Percentiles rank a stretch among this genome's conserved stretches.
These are phyloP conservation scores for Pyrenophora seminiperda DNA, from an alignment of 2,329 filamentous ascomycete genomes.

Conservation along the genomic window DNA sequence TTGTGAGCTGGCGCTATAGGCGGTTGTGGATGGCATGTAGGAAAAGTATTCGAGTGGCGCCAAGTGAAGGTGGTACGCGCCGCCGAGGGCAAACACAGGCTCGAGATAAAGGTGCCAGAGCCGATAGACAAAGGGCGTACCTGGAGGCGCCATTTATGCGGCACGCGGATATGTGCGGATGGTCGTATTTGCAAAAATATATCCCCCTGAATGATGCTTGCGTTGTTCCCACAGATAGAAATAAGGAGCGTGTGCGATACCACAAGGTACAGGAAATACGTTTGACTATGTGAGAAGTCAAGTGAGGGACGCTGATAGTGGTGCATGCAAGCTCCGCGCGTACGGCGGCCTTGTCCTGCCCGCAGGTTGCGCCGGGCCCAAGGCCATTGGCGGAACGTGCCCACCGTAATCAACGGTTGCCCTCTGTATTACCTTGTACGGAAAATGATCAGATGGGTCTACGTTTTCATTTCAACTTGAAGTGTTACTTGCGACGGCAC, in stretches of 20 bases:
- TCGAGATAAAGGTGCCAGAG: slow-evolving; percentile 78
- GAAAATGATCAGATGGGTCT: slow-evolving; percentile 8
- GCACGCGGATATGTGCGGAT: background rate
- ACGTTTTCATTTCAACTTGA: slow-evolving; percentile 29
- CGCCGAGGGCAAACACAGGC: slow-evolving; percentile 59
- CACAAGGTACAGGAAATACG: background rate
- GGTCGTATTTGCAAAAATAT: no score
- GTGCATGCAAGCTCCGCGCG: no score
- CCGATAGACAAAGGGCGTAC: slow-evolving; percentile 64
- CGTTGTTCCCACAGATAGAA: background rate
- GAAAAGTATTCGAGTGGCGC: slow-evolving; percentile 62
- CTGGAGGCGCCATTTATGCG: slow-evolving; percentile 21
- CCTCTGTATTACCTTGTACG: slow-evolving; percentile 10
- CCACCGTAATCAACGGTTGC: slow-evolving; percentile 11
- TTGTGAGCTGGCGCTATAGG: slow-evolving; percentile 44
- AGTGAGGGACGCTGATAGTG: background rate
- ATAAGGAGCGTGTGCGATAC: background rate
- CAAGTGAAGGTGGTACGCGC: slow-evolving; percentile 58
- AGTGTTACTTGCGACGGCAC: slow-evolving; percentile 4
- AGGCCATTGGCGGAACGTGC: slow-evolving; percentile 20
- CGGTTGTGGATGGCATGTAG: slow-evolving; percentile 61
- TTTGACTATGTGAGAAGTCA: background rate
- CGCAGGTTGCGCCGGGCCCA: background rate
- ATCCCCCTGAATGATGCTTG: background rate
- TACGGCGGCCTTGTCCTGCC: background rate